Evolutionary conservation across 805 yeast genomes (phyloP), one percentile per base, ranked within the genome.

Genomic region (Candida rishiriensis): DNA sequence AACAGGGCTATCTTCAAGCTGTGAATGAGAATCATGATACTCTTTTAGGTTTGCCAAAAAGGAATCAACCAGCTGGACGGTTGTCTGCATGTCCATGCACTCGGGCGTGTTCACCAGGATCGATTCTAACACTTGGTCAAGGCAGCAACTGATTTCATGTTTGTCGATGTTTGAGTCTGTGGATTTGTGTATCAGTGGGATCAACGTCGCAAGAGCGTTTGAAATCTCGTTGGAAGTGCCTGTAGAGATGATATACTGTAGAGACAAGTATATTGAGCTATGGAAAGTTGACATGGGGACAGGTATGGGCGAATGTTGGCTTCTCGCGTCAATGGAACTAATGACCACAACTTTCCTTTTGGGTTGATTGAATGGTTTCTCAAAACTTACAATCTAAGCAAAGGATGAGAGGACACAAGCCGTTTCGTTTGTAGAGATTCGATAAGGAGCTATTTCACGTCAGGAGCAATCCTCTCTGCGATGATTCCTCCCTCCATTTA

Each of bases 91-190:
- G 8, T 41, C 30, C 12, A 38, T 6, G 12, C 38, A 37, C 31
- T 47, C 49, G n/a, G 53, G 49, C 10, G 42, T 18, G 14, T 31
- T 29, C 3, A 38, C 34, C 12, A 41, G 4, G 15, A 47, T 28
- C 7, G 40, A 18, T 14, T 39, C 40, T 1, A 47, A 33, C 3
- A 47, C 34, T 13, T 47, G 39, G 32, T 29, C 17, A 13, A 41
- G 13, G n/a, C 14, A 17, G 12, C 26, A 36, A n/a, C 10, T 21
- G 26, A 21, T 9, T 13, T 10, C 32, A 5, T 8, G 9, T 21
- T 12, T 11, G 13, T 10, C 28, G 17, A 8, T 2, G 15, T 14
- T 12, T 18, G 30, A 13, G 28, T 10, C 29, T 14, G 32, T 36
- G 5, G 11, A 14, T 7, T 26, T 11, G 30, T 37, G 16, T 6